phyloP scores from a whole-genome alignment of 2,329 filamentous ascomycete genomes.

The Colletotrichum chlorophyti region DNA sequence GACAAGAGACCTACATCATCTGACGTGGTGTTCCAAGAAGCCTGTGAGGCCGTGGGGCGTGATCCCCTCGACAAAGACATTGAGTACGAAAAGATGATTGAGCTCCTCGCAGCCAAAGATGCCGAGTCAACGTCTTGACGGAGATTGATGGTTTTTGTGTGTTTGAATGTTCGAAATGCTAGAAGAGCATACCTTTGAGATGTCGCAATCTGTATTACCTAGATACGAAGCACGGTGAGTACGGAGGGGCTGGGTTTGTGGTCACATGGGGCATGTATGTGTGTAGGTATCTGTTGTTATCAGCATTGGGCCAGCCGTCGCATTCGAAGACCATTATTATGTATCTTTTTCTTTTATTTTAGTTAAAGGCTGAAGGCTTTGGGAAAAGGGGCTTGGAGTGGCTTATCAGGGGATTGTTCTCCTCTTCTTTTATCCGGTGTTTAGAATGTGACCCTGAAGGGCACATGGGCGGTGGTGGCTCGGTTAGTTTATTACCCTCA shows the following conservation, averaged over 20 bases:
- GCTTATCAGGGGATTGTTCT: too few relatives aligned
- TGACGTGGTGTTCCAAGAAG: conserved; percentile 14
- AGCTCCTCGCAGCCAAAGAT: conserved; percentile 24
- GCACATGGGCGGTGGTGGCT: too few relatives aligned
- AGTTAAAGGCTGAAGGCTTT: too few relatives aligned
- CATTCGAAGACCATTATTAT: too few relatives aligned
- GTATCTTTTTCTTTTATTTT: too few relatives aligned
- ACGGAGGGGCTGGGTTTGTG: neutral
- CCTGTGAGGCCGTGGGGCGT: conserved; percentile 17
- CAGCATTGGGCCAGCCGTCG: neutral
- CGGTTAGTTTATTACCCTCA: too few relatives aligned
- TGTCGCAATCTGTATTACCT: conserved; percentile 9
- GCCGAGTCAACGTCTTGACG: conserved; percentile 10
- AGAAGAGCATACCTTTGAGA: neutral
- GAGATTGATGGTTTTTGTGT: too few relatives aligned
- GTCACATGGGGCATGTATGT: neutral
- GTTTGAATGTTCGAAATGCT: neutral
- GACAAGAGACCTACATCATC: neutral
- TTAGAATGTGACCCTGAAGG: too few relatives aligned
- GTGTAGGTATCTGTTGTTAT: neutral
- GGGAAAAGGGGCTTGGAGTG: too few relatives aligned
- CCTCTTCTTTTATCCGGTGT: too few relatives aligned
- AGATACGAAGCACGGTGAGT: neutral
- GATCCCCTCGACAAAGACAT: conserved; percentile 28
- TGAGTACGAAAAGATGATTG: conserved; percentile 30